Conservation (phyloP, 2,329 filamentous ascomycete species). For the Neofusicoccum umdonicola region DNA sequence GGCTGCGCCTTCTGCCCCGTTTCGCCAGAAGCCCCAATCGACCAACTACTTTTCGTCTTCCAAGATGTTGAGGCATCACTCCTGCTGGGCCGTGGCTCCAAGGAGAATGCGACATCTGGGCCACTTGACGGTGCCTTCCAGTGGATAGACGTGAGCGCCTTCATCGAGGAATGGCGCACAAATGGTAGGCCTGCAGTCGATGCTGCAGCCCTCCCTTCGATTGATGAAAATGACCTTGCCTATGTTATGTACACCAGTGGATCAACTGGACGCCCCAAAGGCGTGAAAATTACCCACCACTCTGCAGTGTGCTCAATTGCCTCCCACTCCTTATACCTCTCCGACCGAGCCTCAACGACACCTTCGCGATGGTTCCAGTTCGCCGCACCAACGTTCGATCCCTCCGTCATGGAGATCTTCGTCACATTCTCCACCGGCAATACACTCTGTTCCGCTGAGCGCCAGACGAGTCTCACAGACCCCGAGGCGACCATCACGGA, state of each 20-base stretch:
- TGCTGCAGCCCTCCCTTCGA: background rate
- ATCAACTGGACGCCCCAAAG: constrained; percentile 16
- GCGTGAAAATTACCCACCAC: constrained; percentile 16
- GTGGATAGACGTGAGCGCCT: constrained; percentile 5
- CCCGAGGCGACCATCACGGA: constrained; percentile 64
- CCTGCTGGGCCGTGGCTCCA: background rate
- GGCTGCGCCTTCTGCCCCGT: constrained; percentile 80
- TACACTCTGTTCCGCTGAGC: constrained; percentile 71
- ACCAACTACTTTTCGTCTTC: constrained; percentile 40
- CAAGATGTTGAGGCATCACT: constrained; percentile 15
- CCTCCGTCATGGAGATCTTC: constrained; percentile 89
- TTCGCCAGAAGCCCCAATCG: constrained; percentile 65
- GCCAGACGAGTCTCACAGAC: constrained; percentile 72
- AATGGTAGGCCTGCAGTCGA: constrained; percentile 26
- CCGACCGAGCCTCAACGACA: constrained; percentile 43
- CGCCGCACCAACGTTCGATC: constrained; percentile 80
- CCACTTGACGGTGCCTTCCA: constrained; percentile 20
- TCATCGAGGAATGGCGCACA: constrained; percentile 5
- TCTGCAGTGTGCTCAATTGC: constrained; percentile 22
- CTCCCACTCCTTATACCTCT: constrained; percentile 61
- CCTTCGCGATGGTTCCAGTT: constrained; percentile 70
- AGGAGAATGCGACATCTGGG: constrained; percentile 28
- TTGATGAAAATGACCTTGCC: constrained; percentile 15
- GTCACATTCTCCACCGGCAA: constrained; percentile 77
- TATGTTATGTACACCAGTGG: constrained; percentile 18